Evolutionary conservation across 2,329 filamentous ascomycete genomes (phyloP), one percentile per base, ranked within the genome.

Genomic region (Eutypa lata): DNA sequence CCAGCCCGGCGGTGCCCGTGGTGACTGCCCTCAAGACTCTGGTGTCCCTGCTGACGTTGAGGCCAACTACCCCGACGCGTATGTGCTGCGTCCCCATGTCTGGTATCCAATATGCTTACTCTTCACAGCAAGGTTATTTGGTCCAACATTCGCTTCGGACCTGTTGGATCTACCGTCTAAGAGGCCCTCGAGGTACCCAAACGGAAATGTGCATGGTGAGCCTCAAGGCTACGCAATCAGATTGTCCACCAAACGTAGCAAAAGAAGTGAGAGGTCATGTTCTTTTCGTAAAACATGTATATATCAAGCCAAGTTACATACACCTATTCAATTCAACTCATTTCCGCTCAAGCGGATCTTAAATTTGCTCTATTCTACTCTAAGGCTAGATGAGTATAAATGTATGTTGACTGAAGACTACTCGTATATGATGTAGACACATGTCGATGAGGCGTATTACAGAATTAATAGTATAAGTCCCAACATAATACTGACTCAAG

Each of bases 141-240:
- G 68, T 78, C 75, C 50, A 78, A 78, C 68, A 78, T 80, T 66
- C 75, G 73, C 67, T 70, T 76, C 59, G 77, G 77, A 18, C 71
- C 75, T 38, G 71, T 79, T 57, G 73, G 73, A 56, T 76, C 73
- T 13, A 80, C 76, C 57, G 61, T 65, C 53, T 66, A 66, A 57
- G 44, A 48, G 16, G 16, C 28, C 37, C 42, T 24, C 42, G 3
- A n/a, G n/a, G n/a, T 45, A 16, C 22, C 16, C 42, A 5, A 24
- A 45, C n/a, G 42, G 22, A 22, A 42, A 42, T 5, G 26, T 2
- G 5, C 42, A 45, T 24, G 42, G 42, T 6, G 42, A 22, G 2
- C 26, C 22, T 18, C 22, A 4, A 6, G n/a, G 22, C 21, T 45
- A 45, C 42, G 14, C 21, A 45, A 10, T 16, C 22, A 28, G 42